Conservation (phyloP, 1,284 basidiomycete genomes). For the Hypsizygus ulmarius region DNA sequence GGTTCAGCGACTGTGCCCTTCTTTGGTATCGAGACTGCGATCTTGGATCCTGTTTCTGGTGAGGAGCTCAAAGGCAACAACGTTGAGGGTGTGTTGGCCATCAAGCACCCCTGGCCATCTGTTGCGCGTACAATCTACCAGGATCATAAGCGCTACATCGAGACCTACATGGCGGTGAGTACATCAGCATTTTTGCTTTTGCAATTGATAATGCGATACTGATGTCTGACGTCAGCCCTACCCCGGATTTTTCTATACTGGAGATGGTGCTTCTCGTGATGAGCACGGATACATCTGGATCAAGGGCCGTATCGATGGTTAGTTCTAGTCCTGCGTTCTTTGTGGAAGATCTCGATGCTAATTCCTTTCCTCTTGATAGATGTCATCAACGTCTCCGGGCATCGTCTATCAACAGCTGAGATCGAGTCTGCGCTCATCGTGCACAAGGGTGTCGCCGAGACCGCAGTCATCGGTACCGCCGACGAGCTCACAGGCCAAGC, state of each 20-base stretch:
- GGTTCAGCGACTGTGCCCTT: conserved; percentile 97
- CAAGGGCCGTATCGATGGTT: conserved; percentile 94
- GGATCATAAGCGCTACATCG: conserved; percentile 90
- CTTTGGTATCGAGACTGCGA: conserved; percentile 90
- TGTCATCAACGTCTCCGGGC: conserved; percentile 94
- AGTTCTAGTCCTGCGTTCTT: conserved; percentile 29
- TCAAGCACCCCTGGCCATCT: conserved; percentile 92
- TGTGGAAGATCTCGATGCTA: not conserved
- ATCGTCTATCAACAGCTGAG: conserved; percentile 95
- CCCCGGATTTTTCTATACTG: conserved; percentile 91
- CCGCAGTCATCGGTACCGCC: conserved; percentile 87
- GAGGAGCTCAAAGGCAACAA: conserved; percentile 76
- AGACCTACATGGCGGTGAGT: conserved; percentile 86
- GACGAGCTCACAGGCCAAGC: conserved; percentile 90
- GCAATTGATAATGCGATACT: not conserved
- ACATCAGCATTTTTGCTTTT: not conserved
- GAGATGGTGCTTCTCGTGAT: conserved; percentile 94
- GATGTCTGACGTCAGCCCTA: conserved; percentile 51
- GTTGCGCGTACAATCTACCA: conserved; percentile 93
- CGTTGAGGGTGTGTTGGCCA: conserved; percentile 89
- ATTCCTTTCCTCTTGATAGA: conserved; percentile 39
- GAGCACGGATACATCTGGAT: conserved; percentile 98
- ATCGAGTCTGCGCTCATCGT: conserved; percentile 95
- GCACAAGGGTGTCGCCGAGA: conserved; percentile 94
- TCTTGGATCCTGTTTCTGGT: conserved; percentile 84